A percentile compares a stretch with the other conserved stretches of the same genome.
Evolutionary conservation across 805 yeast genomes (phyloP).

Genomic region (Metschnikowia baotianmanensis): DNA sequence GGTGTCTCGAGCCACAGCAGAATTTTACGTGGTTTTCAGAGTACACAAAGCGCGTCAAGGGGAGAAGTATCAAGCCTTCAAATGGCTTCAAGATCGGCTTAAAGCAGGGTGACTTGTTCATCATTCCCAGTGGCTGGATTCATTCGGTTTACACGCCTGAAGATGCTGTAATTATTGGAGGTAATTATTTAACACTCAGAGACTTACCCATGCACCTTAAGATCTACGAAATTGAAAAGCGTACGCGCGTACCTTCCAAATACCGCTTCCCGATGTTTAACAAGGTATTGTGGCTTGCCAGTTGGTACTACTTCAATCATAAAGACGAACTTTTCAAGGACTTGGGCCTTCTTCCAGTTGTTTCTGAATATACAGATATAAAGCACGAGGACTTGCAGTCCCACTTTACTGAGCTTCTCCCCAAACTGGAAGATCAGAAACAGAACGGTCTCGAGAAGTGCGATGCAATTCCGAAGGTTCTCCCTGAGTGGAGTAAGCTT

Average conservation of each 20-base stretch:
- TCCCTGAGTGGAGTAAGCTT: too few relatives aligned
- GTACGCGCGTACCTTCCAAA: constrained; percentile 69
- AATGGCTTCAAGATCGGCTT: constrained; percentile 55
- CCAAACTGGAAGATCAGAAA: neutral
- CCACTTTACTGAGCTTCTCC: neutral
- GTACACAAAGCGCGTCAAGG: constrained; percentile 31
- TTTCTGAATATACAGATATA: neutral
- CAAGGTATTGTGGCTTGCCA: constrained; percentile 66
- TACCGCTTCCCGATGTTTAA: constrained; percentile 79
- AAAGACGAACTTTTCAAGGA: constrained; percentile 20
- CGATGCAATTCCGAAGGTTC: too few relatives aligned
- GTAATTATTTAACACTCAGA: constrained; percentile 71
- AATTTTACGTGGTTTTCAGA: constrained; percentile 64
- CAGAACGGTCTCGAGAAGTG: too few relatives aligned
- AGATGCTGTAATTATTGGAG: constrained; percentile 83
- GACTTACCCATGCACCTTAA: constrained; percentile 62
- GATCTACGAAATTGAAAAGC: constrained; percentile 59
- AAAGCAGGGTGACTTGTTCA: constrained; percentile 65
- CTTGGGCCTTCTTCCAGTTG: constrained; percentile 3
- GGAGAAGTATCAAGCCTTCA: constrained; percentile 27
- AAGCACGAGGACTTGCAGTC: neutral
- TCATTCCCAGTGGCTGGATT: constrained; percentile 92
- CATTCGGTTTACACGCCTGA: constrained; percentile 84
- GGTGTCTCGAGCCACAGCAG: constrained; percentile 72
- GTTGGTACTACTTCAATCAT: constrained; percentile 38